These are phyloP conservation scores for Paramecium primaurelia DNA, from an alignment of 73 alveolate genomes.

Conservation along the genomic window DNA sequence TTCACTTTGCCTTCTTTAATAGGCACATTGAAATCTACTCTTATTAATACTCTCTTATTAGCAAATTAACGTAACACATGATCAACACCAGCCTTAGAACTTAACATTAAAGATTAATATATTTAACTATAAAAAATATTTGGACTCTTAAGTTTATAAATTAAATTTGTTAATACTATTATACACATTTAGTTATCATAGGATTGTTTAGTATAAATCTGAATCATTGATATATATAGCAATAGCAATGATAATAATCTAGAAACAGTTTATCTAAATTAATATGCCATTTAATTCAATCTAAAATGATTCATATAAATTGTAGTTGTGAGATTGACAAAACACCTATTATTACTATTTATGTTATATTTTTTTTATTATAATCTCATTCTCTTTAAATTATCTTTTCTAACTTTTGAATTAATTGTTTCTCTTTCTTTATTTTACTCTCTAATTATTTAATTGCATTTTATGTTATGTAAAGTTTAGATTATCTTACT, in stretches of 20 bases:
- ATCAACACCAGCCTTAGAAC: conserved; percentile 76
- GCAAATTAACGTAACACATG: conserved; percentile 72
- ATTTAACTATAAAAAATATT: not conserved
- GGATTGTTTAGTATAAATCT: no score
- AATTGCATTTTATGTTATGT: not conserved
- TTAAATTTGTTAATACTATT: not conserved
- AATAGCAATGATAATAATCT: no score
- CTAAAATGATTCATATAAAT: no score
- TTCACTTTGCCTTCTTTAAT: conserved; percentile 78
- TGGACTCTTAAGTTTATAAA: not conserved
- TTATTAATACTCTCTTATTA: conserved; percentile 85
- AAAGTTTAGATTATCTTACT: not conserved
- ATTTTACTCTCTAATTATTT: not conserved
- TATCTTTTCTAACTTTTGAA: not conserved
- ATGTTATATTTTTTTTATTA: not conserved
- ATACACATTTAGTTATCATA: not conserved
- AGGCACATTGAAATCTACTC: conserved; percentile 97
- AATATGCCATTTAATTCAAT: no score
- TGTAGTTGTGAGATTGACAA: no score
- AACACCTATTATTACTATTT: no score
- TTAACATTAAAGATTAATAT: conserved; percentile 59
- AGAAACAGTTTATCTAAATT: no score
- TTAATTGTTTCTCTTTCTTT: not conserved
- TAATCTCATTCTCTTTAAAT: no score
- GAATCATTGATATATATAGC: no score